Conservation (phyloP, 108 stramenopile species). For the Cyclotella atomus region DNA sequence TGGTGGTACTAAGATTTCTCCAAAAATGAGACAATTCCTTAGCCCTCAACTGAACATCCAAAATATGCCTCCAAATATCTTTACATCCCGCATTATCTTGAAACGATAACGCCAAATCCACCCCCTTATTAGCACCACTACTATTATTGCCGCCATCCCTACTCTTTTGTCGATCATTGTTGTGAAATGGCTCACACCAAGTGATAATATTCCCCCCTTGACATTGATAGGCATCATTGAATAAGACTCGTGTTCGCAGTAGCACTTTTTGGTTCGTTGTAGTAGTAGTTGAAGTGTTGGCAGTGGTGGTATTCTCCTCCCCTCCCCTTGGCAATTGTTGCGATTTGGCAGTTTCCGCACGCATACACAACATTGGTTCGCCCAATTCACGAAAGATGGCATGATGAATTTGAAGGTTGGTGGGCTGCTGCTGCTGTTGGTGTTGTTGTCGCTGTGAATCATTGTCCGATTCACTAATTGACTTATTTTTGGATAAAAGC, state of each 20-base stretch:
- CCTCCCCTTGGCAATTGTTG: constrained; percentile 9
- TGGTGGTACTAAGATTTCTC: background rate
- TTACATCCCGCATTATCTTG: constrained; percentile 91
- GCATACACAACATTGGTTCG: constrained; percentile 85
- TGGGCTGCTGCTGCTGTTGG: constrained; percentile 19
- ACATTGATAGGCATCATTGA: constrained; percentile 85
- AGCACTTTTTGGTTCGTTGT: no score
- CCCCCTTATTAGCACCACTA: constrained; percentile 52
- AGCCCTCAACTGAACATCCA: constrained; percentile 74
- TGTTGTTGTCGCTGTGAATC: no score
- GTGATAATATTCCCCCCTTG: constrained; percentile 93
- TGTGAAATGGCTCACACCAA: constrained; percentile 85
- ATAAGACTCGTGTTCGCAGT: constrained; percentile 75
- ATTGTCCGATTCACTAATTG: no score
- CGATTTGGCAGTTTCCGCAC: constrained; percentile 65
- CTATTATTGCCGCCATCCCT: constrained; percentile 13
- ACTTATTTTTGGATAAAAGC: no score
- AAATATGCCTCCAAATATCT: constrained; percentile 88
- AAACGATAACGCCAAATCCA: constrained; percentile 86
- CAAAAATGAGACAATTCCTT: constrained; percentile 50
- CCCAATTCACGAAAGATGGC: constrained; percentile 68
- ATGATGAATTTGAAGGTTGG: background rate
- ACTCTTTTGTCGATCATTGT: constrained; percentile 3
- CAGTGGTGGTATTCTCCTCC: no score
- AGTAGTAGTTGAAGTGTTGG: no score